Base-by-base conservation (phyloP, 805 yeast species). In the Barnettozyma siamensis region DNA sequence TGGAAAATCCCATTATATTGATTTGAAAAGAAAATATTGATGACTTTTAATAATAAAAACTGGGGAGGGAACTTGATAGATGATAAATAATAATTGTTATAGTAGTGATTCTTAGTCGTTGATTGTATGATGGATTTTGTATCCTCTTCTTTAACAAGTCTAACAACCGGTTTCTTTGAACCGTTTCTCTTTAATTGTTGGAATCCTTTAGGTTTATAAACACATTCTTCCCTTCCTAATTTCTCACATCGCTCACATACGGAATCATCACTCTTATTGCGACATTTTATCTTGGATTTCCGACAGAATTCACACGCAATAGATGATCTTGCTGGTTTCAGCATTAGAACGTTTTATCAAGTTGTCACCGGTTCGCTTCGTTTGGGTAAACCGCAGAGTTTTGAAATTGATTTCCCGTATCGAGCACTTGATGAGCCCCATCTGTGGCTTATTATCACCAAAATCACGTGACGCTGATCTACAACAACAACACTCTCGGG, bases 1-100 rank as follows among this genome's bases (percentile, higher is more conserved):
- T 45, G 48, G n/a, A 45, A 45, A 6, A 45, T 45, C 5, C 48
- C 48, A 30, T 45, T 42, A 24, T 45, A 42, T 28, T 45, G 48
- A 23, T 40, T 45, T 19, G 48, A 45, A 36, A 45, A 42, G 36
- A 45, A 45, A 7, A 45, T 42, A 20, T 45, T 42, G 18, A 45
- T 38, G 16, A 42, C 46, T 19, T 37, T 45, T n/a, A 45, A 13
- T 3, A 45, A 31, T 3, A 42, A 32, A n/a, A 42, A 42, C 29
- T 40, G 37, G 23, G 48, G 48, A 3, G 48, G 48, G 8, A 45
- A 38, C 17, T 29, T 35, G 17, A 44, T 44, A 4, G 18, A 26
- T 9, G 33, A 29, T 3, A 41, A 35, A 8, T 18, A 32, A 8
- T 35, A 19, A 20, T 27, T 17, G 16, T 44, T 39, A 15, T 40